Evolutionary conservation across 208 protist genomes (phyloP).

Genomic region (Willaertia magna): DNA sequence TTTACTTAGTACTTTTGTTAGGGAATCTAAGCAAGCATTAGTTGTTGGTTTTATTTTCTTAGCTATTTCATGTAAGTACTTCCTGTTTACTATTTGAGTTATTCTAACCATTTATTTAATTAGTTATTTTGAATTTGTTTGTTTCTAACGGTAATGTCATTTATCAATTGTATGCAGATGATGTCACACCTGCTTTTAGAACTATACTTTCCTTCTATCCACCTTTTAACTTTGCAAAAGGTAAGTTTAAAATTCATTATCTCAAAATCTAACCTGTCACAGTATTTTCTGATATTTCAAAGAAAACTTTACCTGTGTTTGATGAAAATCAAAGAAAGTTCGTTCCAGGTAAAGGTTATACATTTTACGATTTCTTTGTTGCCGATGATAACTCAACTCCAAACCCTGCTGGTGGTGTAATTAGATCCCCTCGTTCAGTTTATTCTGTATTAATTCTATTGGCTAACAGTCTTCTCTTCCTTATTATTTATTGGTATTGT

Average conservation of each 20-base stretch:
- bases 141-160: not conserved
- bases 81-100: too few species aligned
- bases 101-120: too few species aligned
- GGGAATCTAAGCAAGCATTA: conserved; percentile 14
- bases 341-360: not conserved
- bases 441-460: not conserved
- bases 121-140: not conserved
- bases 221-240: conserved; percentile 13
- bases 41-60: not conserved
- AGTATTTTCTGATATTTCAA: not conserved
- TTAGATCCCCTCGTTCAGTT: not conserved
- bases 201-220: not conserved
- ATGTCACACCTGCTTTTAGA: not conserved
- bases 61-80: not conserved
- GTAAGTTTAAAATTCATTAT: too few species aligned
- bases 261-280: too few species aligned
- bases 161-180: not conserved
- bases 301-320: not conserved
- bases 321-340: not conserved
- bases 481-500: not conserved
- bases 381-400: too few species aligned
- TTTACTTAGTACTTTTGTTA: conserved; percentile 25
- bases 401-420: not conserved
- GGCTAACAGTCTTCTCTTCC: not conserved
- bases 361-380: not conserved